Evolutionary conservation across 352 stramenopile genomes (phyloP), one percentile per base, ranked within the genome.

Genomic region (Phytopythium kandeliae): DNA sequence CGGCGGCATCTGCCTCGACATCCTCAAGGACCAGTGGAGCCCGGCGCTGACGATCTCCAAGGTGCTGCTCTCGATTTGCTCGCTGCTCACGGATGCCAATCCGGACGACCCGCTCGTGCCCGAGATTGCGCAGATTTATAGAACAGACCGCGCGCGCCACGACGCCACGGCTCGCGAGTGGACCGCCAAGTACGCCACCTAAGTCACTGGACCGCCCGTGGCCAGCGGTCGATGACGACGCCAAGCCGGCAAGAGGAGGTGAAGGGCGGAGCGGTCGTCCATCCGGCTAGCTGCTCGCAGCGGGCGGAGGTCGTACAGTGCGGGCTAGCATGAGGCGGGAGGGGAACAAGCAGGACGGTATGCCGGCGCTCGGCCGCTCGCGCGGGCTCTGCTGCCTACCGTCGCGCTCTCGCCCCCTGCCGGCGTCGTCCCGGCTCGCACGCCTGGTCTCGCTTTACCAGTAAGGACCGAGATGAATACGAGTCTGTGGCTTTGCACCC

Each of bases 11-110:
- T 99, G 97, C 79, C 86, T 99, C 79, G 97, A 99, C 68, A 99
- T 99, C 68, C 81, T 99, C 60, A 99, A 99, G 80, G 96, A 99
- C 69, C 96, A 99, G 76, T 99, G 97, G 97, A 98, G 85, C 66
- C 97, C 97, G 33, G 97, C 97, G 54, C 78, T 99, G 52, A 99
- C 97, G 46, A 99, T 99, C 70, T 98, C 86, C 54, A 99, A 99
- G 83, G 97, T 99, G 55, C 86, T 99, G 55, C 88, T 99, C 26
- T 98, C 92, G 65, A 99, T 99, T 74, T 99, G 96, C 79, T 98
- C 90, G 66, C 80, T 99, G 59, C 86, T 99, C 30, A 99, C 97
- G 62, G 97, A 99, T 65, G 95, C 97, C 50, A 99, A 99, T 78
- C 97, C 97, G 28, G 97, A 99, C 74, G 97, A 99, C 81, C 97